Conservation (phyloP, 768 basidiomycete species). For the Kondoa malvinella region DNA sequence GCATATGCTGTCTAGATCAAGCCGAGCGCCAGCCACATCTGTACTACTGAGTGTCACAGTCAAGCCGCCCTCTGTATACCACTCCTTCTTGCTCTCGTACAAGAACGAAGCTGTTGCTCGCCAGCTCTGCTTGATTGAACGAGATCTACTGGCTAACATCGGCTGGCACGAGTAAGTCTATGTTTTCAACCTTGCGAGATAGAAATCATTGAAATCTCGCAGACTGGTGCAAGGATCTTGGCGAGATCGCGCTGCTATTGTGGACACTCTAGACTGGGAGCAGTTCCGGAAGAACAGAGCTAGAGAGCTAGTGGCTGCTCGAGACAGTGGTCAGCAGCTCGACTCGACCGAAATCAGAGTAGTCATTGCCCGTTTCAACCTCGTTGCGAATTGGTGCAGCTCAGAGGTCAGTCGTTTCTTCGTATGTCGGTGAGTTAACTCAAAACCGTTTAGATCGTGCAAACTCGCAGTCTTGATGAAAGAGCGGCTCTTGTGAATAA, state of each 20-base stretch:
- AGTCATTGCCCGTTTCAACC: conserved; percentile 64
- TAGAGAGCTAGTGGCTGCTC: conserved; percentile 39
- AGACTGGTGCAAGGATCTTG: conserved; percentile 16
- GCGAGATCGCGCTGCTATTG: conserved; percentile 21
- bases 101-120: conserved; percentile 49
- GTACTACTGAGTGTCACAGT: no score
- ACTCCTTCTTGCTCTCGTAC: conserved; percentile 53
- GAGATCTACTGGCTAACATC: conserved; percentile 65
- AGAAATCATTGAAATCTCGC: background rate
- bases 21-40: no score
- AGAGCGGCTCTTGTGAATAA: conserved; percentile 52
- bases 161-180: conserved; percentile 78
- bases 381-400: conserved; percentile 60
- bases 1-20: conserved; percentile 1
- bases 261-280: conserved; percentile 64
- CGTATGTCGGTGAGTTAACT: no score
- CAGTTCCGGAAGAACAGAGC: conserved; percentile 61
- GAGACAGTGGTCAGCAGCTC: conserved; percentile 11
- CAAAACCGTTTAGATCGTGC: conserved; percentile 37
- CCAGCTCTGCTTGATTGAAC: conserved; percentile 73
- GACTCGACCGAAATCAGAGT: conserved; percentile 24
- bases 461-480: conserved; percentile 45
- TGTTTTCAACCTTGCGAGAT: conserved; percentile 32
- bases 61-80: conserved; percentile 38
- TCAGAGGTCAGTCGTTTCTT: conserved; percentile 42